A percentile compares a stretch with the other conserved stretches of the same genome.
Evolutionary conservation across 2,329 filamentous ascomycete species (phyloP).

Genomic region (Ophiostoma quercus): DNA sequence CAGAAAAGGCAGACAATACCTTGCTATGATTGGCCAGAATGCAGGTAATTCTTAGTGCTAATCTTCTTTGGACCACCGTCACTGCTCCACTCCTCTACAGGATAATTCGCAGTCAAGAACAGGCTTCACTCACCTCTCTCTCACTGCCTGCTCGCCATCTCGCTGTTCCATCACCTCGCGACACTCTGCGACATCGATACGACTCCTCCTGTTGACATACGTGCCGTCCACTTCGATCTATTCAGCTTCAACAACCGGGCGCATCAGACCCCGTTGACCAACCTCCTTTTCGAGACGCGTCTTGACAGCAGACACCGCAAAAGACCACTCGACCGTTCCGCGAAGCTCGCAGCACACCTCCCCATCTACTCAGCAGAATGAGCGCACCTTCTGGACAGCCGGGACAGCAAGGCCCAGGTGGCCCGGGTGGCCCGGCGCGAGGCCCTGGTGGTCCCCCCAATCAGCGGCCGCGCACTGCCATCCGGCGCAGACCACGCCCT

Average conservation of each 20-base stretch:
- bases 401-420: slow-evolving; percentile 24
- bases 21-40: background rate
- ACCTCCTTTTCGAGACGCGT: slow-evolving; percentile 1
- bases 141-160: slow-evolving; percentile 4
- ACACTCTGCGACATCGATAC: background rate
- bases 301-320: background rate
- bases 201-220: background rate
- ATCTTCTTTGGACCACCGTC: background rate
- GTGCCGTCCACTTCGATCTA: background rate
- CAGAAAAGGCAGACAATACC: background rate
- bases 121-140: background rate
- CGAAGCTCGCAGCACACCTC: background rate
- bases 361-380: slow-evolving; percentile 35
- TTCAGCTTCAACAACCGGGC: background rate
- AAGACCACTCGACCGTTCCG: background rate
- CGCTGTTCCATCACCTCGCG: background rate
- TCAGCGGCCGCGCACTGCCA: slow-evolving; percentile 25
- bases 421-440: slow-evolving; percentile 19
- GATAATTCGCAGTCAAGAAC: slow-evolving; percentile 9
- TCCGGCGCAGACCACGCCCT: slow-evolving; percentile 45
- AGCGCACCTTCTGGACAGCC: slow-evolving; percentile 38
- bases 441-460: slow-evolving; percentile 34
- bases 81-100: slow-evolving; percentile 13
- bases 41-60: background rate
- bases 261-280: background rate